Conservation (phyloP, 768 basidiomycete genomes). For the Leccinum variicolor region DNA sequence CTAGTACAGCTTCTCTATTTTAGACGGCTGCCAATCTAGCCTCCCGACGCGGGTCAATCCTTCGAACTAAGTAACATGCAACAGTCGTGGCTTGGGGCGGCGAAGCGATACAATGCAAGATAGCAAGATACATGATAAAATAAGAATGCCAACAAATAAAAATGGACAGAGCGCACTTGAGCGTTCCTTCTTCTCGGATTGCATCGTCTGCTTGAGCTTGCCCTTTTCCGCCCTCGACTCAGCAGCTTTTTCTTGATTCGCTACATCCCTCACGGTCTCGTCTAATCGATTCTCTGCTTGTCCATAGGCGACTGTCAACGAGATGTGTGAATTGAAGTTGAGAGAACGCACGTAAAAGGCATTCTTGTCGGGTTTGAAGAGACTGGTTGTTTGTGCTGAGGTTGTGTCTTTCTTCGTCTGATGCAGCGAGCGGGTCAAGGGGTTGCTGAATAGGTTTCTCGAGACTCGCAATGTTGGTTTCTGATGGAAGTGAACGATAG, state of each 20-base stretch:
- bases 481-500: too few relatives aligned
- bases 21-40: too few relatives aligned
- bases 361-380: not conserved
- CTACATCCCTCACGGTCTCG: not conserved
- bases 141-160: not conserved
- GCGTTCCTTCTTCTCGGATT: not conserved
- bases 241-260: not conserved
- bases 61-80: not conserved
- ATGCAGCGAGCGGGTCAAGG: too few relatives aligned
- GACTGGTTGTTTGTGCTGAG: too few relatives aligned
- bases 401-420: too few relatives aligned
- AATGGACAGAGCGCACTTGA: not conserved
- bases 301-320: not conserved
- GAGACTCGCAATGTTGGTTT: too few relatives aligned
- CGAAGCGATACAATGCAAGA: not conserved
- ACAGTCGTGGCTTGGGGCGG: not conserved
- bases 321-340: not conserved
- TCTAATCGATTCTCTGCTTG: not conserved
- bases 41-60: too few relatives aligned
- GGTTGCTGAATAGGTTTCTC: too few relatives aligned
- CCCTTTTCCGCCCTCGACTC: not conserved
- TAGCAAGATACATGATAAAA: not conserved
- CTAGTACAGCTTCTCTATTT: too few relatives aligned
- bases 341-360: not conserved
- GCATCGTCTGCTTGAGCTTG: not conserved